Conservation (phyloP, 345 rosid genomes). For the Angophora floribunda region DNA sequence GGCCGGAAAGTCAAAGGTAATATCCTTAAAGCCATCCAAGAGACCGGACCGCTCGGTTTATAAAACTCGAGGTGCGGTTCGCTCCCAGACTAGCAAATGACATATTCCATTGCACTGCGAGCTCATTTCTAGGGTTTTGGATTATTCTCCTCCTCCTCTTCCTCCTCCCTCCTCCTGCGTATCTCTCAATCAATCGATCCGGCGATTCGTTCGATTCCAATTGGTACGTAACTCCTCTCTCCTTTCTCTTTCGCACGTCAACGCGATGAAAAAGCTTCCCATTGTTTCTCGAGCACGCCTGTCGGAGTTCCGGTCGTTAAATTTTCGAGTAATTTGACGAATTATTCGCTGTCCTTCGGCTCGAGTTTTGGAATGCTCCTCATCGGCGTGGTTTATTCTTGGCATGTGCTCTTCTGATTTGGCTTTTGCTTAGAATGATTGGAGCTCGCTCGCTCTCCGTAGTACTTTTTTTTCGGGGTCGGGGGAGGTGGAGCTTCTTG, state of each 20-base stretch:
- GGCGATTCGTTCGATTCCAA: neutral
- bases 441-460: neutral
- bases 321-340: neutral
- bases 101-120: neutral
- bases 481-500: neutral
- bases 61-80: neutral
- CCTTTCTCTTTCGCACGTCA: neutral
- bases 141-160: neutral
- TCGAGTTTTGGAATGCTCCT: neutral
- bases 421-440: neutral
- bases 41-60: neutral
- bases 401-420: neutral
- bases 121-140: neutral
- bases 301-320: neutral
- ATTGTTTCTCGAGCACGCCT: neutral
- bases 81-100: neutral
- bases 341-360: neutral
- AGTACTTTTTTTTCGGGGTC: neutral
- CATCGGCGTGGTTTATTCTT: neutral
- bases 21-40: neutral
- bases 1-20: neutral
- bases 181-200: neutral
- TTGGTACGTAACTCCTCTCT: neutral
- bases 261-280: neutral
- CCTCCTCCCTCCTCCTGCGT: neutral